A percentile compares a stretch with the other conserved stretches of the same genome.
phyloP scores from a whole-genome alignment of 2,329 filamentous ascomycete species.

The Plenodomus biglobosus region DNA sequence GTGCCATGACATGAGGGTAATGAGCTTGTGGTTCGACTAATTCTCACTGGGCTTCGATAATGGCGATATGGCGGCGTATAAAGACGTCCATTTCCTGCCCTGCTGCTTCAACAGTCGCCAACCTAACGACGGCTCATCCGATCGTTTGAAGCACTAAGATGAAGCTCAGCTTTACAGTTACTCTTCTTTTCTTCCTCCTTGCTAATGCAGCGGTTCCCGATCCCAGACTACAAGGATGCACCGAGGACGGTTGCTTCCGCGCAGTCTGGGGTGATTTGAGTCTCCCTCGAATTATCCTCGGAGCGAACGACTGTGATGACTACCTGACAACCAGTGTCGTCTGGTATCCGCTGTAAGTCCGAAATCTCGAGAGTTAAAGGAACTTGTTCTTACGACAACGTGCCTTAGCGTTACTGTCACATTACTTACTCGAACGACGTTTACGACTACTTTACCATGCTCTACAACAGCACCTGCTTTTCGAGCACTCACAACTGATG shows the following conservation, averaged over 20 bases:
- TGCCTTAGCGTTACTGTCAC: constrained; percentile 12
- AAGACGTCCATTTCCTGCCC: neutral
- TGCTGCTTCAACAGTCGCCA: neutral
- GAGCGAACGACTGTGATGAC: constrained; percentile 20
- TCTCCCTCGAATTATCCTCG: constrained; percentile 15
- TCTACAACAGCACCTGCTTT: neutral
- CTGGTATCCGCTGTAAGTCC: constrained; percentile 27
- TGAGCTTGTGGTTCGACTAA: neutral
- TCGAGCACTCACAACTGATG: neutral
- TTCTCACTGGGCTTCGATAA: neutral
- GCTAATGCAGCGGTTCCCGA: constrained; percentile 19
- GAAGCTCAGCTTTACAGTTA: constrained; percentile 19
- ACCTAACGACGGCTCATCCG: neutral
- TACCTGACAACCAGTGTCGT: constrained; percentile 31
- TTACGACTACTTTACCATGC: constrained; percentile 13
- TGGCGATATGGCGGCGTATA: constrained; percentile 5
- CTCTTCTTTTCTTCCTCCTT: constrained; percentile 11
- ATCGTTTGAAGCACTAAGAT: constrained; percentile 20
- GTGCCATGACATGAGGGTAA: neutral
- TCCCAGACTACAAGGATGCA: constrained; percentile 21
- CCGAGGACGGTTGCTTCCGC: constrained; percentile 26
- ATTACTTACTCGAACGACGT: constrained; percentile 6
- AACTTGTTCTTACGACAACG: neutral
- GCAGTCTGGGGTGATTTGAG: constrained; percentile 26
- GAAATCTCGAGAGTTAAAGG: neutral